Evolutionary conservation across 1,284 basidiomycete genomes (phyloP), one percentile per base, ranked within the genome.

Genomic region (Athelia psychrophila): DNA sequence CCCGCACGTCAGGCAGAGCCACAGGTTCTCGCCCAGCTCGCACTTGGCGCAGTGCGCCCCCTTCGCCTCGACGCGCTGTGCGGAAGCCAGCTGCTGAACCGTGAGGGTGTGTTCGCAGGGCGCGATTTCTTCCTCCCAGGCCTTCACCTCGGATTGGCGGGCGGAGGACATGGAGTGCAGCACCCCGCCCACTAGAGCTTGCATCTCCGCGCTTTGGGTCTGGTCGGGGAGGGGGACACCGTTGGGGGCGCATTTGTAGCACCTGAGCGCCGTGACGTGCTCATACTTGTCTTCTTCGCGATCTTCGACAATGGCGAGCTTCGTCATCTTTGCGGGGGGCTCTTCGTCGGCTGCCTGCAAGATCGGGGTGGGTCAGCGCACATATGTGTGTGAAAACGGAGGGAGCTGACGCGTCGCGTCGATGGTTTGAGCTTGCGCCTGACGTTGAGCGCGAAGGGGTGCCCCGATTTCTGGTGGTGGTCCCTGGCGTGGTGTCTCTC

Each of bases 1-100:
- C n/a, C 96, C 96, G 60, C 96, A 98, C 0, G 89, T 88, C 30
- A 99, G 75, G 62, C 96, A 99, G 2, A 99, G 80, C 96, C 96
- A 99, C 1, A 99, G 76, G 64, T 98, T 99, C 52, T 88, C 84
- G 38, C 83, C 91, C 33, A 97, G 78, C 27, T 90, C 84, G 66
- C 94, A 97, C 24, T 80, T 76, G 1, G 77, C 70, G 64, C 93
- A 95, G 55, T 88, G 84, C 0, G 89, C 86, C 0, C 91, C 79
- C 16, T 89, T 90, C 19, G 78, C 74, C 0, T 80, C 74, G 1
- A 74, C 70, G 27, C 89, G 86, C 15, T 71, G 72, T 2, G 75
- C 79, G 0, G 74, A 75, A 0, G 70, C 59, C 2, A 77, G 68
- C 65, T 95, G 95, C 48, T 90, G 75, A 0, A 99, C 77, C 13